Evolutionary conservation across 2,329 filamentous ascomycete species (phyloP).

Genomic region (Raffaelea deltoideospora): DNA sequence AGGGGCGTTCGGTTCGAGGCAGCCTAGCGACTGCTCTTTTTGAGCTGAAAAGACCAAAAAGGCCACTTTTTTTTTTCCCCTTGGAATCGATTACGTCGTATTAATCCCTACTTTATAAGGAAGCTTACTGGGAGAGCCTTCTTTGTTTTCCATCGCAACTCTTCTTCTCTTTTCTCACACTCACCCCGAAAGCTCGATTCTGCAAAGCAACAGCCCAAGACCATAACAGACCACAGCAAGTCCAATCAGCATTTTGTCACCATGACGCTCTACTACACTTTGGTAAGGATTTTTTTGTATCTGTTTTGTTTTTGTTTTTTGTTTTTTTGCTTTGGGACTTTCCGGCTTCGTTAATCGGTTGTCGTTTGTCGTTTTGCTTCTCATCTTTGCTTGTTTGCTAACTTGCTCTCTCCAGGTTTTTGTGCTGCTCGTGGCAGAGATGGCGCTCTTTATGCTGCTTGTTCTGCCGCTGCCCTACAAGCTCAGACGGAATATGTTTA

Average conservation of each 20-base stretch:
- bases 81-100: no score
- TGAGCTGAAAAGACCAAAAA: no score
- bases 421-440: conserved; percentile 67
- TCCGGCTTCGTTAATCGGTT: background rate
- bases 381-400: background rate
- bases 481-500: conserved; percentile 72
- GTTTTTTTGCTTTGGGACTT: background rate
- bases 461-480: conserved; percentile 81
- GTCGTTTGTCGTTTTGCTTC: background rate
- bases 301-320: no score
- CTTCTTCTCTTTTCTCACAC: background rate
- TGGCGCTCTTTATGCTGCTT: conserved; percentile 64
- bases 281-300: no score
- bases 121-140: no score
- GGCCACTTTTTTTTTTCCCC: no score
- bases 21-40: no score
- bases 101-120: no score
- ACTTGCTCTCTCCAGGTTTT: conserved; percentile 47
- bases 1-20: no score
- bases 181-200: background rate
- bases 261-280: conserved; percentile 43
- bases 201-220: background rate
- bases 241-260: no score
- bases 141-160: no score
- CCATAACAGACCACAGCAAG: no score